These are phyloP conservation scores for Elsinoe necatrix DNA, from an alignment of 2,329 filamentous ascomycete genomes.

Conservation along the genomic window DNA sequence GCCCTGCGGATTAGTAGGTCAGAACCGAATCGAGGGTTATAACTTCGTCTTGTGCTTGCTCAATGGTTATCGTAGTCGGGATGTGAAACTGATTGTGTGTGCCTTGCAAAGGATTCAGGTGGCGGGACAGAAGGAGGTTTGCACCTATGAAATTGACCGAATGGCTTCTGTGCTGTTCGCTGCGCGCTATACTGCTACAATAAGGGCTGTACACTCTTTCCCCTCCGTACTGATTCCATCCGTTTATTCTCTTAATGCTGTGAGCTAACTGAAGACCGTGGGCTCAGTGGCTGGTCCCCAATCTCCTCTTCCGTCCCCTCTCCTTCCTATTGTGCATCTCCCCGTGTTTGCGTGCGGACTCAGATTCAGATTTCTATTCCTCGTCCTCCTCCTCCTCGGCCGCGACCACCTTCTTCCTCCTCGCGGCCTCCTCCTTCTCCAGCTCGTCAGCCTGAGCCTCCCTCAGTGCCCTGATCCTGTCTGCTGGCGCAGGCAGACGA, in stretches of 20 bases:
- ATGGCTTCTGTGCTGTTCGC: background rate
- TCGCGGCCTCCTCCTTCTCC: constrained; percentile 28
- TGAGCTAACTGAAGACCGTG: no score
- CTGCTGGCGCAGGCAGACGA: constrained; percentile 36
- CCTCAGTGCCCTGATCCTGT: constrained; percentile 44
- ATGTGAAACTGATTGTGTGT: no score
- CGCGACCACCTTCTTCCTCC: constrained; percentile 21
- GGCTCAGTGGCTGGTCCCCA: background rate
- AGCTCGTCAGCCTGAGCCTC: constrained; percentile 24
- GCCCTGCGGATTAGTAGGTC: no score
- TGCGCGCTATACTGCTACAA: constrained; percentile 4
- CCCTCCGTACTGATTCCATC: no score
- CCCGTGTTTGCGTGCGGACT: background rate
- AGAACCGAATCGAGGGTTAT: no score
- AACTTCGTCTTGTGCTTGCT: no score
- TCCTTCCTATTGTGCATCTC: constrained; percentile 1
- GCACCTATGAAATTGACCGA: background rate
- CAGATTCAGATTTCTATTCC: constrained; percentile 18
- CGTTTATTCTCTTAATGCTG: no score
- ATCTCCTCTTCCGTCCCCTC: background rate
- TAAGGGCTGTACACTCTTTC: background rate
- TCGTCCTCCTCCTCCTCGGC: constrained; percentile 20
- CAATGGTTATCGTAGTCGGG: no score
- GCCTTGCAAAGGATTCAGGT: no score
- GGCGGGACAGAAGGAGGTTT: no score